Base-by-base conservation (phyloP, 2,329 filamentous ascomycete genomes). In the Ceratocystis alfenasii region DNA sequence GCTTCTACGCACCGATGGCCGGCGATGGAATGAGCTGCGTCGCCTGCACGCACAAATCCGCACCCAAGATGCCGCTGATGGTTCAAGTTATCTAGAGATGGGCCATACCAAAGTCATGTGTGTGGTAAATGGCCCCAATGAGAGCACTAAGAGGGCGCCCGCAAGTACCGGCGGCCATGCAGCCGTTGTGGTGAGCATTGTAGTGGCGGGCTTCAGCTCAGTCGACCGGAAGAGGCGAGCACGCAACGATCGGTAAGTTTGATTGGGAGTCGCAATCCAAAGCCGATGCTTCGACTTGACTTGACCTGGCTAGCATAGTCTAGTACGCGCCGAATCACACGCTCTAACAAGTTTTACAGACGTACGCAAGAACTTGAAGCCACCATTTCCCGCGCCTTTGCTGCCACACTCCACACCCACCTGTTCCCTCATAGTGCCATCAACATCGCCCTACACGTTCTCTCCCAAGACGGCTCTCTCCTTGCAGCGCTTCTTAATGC, bases 41-140 rank as follows among this genome's bases (percentile, higher is more conserved):
- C 86, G 90, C 6, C 83, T 96, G 63, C 86, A 90, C 73, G 93
- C 89, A 61, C 89, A 95, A 76, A 91, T 99, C 73, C 89, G 88
- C 69, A 96, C 91, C 1, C 94, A 96, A 76, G 87, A 92, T 68
- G 88, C 92, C 62, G 91, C 92, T 65, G 94, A 97, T 71, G 94
- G 94, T 45, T 95, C 89, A 57, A 90, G 88, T 68, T 96, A 96
- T 76, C 85, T 97, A 67, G 90, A 96, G 74, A 95, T 95, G 87
- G 94, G 94, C 71, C 95, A 97, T 77, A 99, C 94, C 25, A 94
- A 96, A 74, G 87, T 99, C 71, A 89, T 97, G 77, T 96, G 93
- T 76, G 90, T 92, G 28, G 87, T 99, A 61, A 85, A 87, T 1
- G 94, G 94, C 0, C 94, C 94, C 0, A 85, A 83, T 46, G 94